Conservation (phyloP, 2,329 filamentous ascomycete species). For the Claviceps fusiformis region DNA sequence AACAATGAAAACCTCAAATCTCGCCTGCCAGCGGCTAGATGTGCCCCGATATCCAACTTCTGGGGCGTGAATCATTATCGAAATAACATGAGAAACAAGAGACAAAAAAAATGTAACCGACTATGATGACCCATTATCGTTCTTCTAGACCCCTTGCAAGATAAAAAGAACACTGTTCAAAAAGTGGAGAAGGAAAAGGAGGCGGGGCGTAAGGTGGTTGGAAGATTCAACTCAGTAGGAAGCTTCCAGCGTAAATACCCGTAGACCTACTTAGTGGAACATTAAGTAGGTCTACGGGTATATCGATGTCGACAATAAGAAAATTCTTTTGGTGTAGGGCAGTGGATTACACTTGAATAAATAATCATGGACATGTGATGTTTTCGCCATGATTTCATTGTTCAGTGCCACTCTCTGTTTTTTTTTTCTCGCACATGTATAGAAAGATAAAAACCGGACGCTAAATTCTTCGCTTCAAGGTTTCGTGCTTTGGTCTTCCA, state of each 20-base stretch:
- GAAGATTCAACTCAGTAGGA: not conserved
- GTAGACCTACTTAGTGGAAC: no score
- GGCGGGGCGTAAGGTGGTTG: not conserved
- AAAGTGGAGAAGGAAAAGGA: not conserved
- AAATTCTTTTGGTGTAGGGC: not conserved
- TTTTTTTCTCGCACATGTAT: not conserved
- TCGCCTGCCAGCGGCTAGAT: constrained; percentile 1
- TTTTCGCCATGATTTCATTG: not conserved
- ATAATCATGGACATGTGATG: constrained; percentile 1
- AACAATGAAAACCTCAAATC: not conserved
- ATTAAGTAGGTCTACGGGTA: not conserved
- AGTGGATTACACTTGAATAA: not conserved
- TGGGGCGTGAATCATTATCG: not conserved
- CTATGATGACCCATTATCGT: not conserved
- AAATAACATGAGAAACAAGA: not conserved
- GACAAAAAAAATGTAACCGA: not conserved
- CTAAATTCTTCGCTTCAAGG: not conserved
- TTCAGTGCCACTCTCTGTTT: not conserved
- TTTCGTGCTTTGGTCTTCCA: not conserved
- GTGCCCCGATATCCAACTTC: not conserved
- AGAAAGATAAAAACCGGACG: not conserved
- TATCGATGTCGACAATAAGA: not conserved
- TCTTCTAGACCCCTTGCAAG: not conserved
- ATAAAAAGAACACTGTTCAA: not conserved
- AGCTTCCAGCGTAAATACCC: not conserved